phyloP scores from a whole-genome alignment of 495 filamentous ascomycete species.

The Penicillium riverlandense region DNA sequence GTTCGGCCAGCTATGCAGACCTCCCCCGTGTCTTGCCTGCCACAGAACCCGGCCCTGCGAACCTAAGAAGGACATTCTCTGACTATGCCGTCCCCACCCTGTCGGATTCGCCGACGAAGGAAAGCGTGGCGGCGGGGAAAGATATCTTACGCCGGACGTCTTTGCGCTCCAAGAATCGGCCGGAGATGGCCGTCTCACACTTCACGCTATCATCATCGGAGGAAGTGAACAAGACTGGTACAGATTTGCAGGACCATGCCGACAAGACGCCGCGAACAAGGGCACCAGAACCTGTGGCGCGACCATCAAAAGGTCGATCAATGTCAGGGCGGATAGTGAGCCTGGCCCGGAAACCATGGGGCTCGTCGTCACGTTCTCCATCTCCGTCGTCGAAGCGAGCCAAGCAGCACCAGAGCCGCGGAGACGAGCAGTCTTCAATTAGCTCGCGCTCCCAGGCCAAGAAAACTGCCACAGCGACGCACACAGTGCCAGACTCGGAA shows the following conservation, averaged over 20 bases:
- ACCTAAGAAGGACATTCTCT: conserved; percentile 38
- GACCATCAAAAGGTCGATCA: conserved; percentile 39
- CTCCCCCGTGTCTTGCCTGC: conserved; percentile 19
- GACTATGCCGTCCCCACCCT: conserved; percentile 29
- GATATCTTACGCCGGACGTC: conserved; percentile 40
- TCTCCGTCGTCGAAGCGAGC: conserved; percentile 43
- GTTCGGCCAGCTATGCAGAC: conserved; percentile 39
- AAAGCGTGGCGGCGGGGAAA: conserved; percentile 37
- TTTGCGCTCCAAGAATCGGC: conserved; percentile 30
- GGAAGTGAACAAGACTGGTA: conserved; percentile 21
- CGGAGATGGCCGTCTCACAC: conserved; percentile 27
- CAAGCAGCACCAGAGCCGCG: conserved; percentile 30
- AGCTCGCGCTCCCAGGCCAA: conserved; percentile 22
- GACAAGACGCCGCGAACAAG: conserved; percentile 24
- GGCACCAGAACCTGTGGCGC: conserved; percentile 31
- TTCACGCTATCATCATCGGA: conserved; percentile 31
- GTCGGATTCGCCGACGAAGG: conserved; percentile 33
- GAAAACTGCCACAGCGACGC: conserved; percentile 3
- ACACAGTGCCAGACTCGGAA: conserved; percentile 25
- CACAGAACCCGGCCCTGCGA: conserved; percentile 16
- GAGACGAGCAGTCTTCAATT: no score
- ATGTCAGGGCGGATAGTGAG: conserved; percentile 60
- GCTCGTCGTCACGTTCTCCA: conserved; percentile 54
- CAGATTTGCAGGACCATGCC: conserved; percentile 9
- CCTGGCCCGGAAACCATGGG: conserved; percentile 63